These are phyloP conservation scores for Xylaria sp. DNA, from an alignment of 2,329 filamentous ascomycete genomes.

Conservation along the genomic window DNA sequence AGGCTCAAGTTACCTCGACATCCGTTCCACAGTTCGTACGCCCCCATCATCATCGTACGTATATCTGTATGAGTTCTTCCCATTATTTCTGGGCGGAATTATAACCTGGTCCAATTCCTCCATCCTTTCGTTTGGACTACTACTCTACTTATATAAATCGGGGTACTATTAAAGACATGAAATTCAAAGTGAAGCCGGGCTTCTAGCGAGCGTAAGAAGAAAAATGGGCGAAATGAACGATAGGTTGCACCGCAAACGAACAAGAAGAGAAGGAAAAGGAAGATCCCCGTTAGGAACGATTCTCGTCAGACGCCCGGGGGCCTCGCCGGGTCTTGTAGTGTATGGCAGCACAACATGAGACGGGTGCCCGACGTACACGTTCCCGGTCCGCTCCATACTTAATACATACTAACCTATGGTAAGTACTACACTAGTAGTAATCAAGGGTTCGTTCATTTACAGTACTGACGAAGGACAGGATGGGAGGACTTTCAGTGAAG, in stretches of 20 bases:
- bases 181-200: conserved; percentile 29
- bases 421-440: conserved; percentile 11
- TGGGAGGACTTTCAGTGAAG: conserved; percentile 38
- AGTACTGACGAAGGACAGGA: conserved; percentile 26
- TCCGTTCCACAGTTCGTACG: conserved; percentile 42
- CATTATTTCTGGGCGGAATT: conserved; percentile 43
- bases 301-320: conserved; percentile 16
- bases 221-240: conserved; percentile 29
- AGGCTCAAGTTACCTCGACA: conserved; percentile 46
- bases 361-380: conserved; percentile 38
- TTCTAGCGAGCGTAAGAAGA: conserved; percentile 38
- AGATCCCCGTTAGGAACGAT: conserved; percentile 15
- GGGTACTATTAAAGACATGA: conserved; percentile 40
- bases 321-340: conserved; percentile 27
- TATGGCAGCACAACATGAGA: conserved; percentile 34
- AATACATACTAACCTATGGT: no score
- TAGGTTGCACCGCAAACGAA: conserved; percentile 35
- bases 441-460: conserved; percentile 36
- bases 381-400: conserved; percentile 38
- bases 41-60: conserved; percentile 44
- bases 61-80: conserved; percentile 43
- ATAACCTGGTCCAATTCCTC: conserved; percentile 47
- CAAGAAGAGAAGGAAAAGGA: conserved; percentile 33
- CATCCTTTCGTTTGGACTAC: conserved; percentile 9
- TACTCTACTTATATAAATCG: conserved; percentile 33